Base-by-base conservation (phyloP, 1,139 yeast genomes). In the Pichia kudriavzevii region DNA sequence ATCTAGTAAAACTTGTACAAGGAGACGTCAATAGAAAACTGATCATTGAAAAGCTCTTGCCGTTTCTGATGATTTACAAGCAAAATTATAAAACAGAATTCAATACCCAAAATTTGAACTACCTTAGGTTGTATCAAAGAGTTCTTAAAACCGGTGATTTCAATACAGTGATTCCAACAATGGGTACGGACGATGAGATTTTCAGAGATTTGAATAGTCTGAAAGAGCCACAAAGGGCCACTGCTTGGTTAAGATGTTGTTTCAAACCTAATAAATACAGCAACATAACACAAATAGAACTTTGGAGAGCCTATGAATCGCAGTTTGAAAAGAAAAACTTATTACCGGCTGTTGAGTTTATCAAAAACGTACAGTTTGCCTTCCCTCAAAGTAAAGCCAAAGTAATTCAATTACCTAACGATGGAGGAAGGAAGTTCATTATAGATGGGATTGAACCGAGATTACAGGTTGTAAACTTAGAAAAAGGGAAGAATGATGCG, bases 321-420 rank as follows among this genome's bases (percentile, higher is more conserved):
- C 94, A 82, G 55, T 91, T 91, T 51, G 67, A 67, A 39, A 63
- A 63, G 35, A 50, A 57, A n/a, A 75, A 75, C 41, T 65, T 91
- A 33, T 67, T 91, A 31, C 94, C 96, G 1, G 98, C 98, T 0
- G 97, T 93, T 14, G 97, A 91, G 48, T 91, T 91, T 55, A 91
- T 91, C 54, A 87, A 88, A 53, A 91, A 91, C 54, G 97, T 91
- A 11, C 79, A 91, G 18, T 75, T 77, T 40, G 95, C 96, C 1
- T 88, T 88, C 57, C 80, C 85, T n/a, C 75, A 78, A 48, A 85
- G 95, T 2, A 83, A 85, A 39, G 96, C 98, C 1, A 87, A 87
- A 88, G 97, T 91, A 13, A 75, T 88, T 13, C 66, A 74, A 40
- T 57, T 66, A 22, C 67, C 70, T 2, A 79, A 79, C 14, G 40